Percentiles rank a stretch among this genome's conserved stretches.
Evolutionary conservation across 2,329 filamentous ascomycete genomes (phyloP).

Genomic region (Pseudocercospora pini-densiflorae): DNA sequence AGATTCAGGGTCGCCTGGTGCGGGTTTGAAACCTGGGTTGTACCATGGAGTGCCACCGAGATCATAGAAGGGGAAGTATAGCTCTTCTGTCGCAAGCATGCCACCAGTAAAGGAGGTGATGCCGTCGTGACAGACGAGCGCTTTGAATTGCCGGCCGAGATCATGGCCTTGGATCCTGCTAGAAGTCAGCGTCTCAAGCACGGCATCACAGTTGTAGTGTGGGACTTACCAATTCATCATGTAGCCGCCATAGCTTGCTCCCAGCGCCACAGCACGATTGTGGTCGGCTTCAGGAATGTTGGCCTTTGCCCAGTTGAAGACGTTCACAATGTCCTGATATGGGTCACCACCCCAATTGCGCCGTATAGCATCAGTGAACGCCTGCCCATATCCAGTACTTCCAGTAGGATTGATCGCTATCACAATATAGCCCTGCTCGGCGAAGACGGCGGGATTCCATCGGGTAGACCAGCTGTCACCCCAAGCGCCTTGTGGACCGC

Average conservation of each 20-base stretch:
- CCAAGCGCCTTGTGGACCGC: constrained; percentile 39
- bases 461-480: constrained; percentile 37
- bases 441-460: constrained; percentile 40
- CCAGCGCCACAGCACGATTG: constrained; percentile 70
- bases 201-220: background rate
- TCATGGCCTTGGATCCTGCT: constrained; percentile 81
- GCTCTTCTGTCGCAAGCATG: constrained; percentile 51
- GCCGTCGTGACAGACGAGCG: constrained; percentile 69
- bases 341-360: constrained; percentile 84
- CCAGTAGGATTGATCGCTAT: constrained; percentile 38
- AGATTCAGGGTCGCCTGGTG: constrained; percentile 5
- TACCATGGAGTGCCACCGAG: constrained; percentile 57
- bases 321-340: constrained; percentile 79
- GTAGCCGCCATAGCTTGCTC: constrained; percentile 75
- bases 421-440: constrained; percentile 40
- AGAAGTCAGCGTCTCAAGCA: background rate
- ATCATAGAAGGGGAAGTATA: constrained; percentile 61
- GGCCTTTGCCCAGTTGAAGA: constrained; percentile 73
- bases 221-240: constrained; percentile 61
- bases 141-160: constrained; percentile 84
- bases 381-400: constrained; percentile 38
- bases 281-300: constrained; percentile 72
- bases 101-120: constrained; percentile 35
- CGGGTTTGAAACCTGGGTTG: constrained; percentile 36
- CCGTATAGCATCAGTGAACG: constrained; percentile 62